Base-by-base conservation (phyloP, 106 monocot genomes). In the Vanilla planifolia region DNA sequence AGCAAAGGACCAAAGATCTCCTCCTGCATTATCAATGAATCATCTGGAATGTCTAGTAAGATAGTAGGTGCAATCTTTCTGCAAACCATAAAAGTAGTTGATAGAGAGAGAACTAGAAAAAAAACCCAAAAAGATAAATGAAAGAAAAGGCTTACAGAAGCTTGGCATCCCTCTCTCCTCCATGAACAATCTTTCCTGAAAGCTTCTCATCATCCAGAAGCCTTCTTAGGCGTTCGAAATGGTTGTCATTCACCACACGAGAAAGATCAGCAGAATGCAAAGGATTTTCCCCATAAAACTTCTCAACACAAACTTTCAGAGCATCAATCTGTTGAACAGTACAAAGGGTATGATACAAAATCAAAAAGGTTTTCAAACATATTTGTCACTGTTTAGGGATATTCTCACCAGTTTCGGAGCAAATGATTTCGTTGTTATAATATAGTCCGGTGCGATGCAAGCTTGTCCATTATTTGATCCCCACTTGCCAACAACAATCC, bases 1-100 rank as follows among this genome's bases (percentile, higher is more conserved):
- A 89, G 77, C 34, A 84, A 71, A 22, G 88, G 88, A 33, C 88
- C 88, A 63, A 89, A 89, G 34, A 89, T 80, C 55, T 89, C 88
- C 4, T 80, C 80, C 41, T 73, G 67, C 88, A 89, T 89, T 35
- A 88, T 71, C 26, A 50, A 8, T 17, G 88, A 62, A 75, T 89
- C 84, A 53, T 59, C 52, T 15, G 88, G 83, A 58, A 74, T 76
- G 59, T 89, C 84, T 51, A 89, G 52, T 61, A 89, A 52, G 43
- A 89, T 25, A 5, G 84, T 79, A 8, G 84, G 84, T 27, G 74
- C 55, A 23, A 88, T 79, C 51, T 73, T 73, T 35, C 87, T 88
- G 79, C 7, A 13, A 51, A n/a, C 24, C 26, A 66, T 20, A 36
- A 35, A 48, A n/a, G 64, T 53, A 56, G 19, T 11, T 33, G 2